Evolutionary conservation across 176 grass and related monocot species (phyloP), one percentile per base, ranked within the genome.

Genomic region (Canna indica): DNA sequence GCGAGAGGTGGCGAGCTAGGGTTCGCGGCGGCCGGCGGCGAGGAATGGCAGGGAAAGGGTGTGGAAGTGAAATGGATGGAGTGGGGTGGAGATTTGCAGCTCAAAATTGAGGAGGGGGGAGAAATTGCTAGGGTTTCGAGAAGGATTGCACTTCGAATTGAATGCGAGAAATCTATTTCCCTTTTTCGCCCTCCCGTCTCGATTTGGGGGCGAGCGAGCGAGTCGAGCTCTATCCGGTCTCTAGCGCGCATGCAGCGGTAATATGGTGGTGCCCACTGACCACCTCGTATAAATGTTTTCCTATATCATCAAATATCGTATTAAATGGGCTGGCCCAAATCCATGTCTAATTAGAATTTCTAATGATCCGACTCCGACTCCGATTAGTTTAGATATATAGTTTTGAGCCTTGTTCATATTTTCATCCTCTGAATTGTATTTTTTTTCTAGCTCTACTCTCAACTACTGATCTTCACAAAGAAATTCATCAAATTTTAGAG

Each of bases 121-220:
- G 9, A 22, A 66, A 66, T 39, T 66, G n/a, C 63, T 66, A 66
- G 35, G 63, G 63, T 66, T 66, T 66, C 35, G 15, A n/a, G 8
- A 24, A 41, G 20, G 35, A 41, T 66, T 66, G 33, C 20, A 5
- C 63, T 41, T 31, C 11, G 27, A 61, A 7, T 5, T n/a, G 1
- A 54, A 54, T 22, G 5, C 22, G 17, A 18, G 50, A n/a, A 54
- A 54, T 44, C 41, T 44, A 5, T 16, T 33, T 32, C 5, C 59
- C 14, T 62, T 17, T 66, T 16, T 26, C 22, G 20, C 22, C 63
- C 29, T 66, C 63, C 34, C 22, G 20, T 66, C 63, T 25, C 35
- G 35, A 66, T 39, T 39, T 66, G 63, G 35, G 63, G 63, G 63
- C 63, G 63, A 24, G 59, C 28, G 59, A 18, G 14, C 63, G 34